These are phyloP conservation scores for Chytriomyces hyalinus DNA, from an alignment of 192 early-diverging fungal species.

Conservation along the genomic window DNA sequence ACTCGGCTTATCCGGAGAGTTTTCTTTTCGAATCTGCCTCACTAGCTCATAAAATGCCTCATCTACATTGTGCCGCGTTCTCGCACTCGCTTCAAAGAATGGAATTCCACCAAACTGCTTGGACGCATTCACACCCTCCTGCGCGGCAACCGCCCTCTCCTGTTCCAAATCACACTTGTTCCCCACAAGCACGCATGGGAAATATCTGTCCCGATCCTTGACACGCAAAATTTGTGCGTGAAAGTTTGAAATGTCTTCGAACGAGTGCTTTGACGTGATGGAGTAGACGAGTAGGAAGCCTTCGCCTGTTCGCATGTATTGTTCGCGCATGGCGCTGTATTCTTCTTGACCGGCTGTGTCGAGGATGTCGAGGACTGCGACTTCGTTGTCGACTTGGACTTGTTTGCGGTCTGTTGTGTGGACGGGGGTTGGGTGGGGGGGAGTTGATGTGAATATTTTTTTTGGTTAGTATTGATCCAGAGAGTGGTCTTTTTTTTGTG, in stretches of 20 bases:
- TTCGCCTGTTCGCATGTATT: constrained; percentile 87
- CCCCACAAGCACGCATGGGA: constrained; percentile 78
- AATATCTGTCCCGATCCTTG: constrained; percentile 73
- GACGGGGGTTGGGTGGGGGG: constrained; percentile 4
- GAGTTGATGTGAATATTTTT: neutral
- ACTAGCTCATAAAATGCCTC: constrained; percentile 88
- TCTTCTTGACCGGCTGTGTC: constrained; percentile 91
- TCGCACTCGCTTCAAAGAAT: constrained; percentile 88
- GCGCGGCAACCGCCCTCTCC: constrained; percentile 59
- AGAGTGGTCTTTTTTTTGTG: no score
- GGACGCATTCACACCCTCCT: constrained; percentile 85
- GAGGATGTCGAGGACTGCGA: constrained; percentile 83
- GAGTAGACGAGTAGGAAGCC: constrained; percentile 85
- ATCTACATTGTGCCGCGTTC: constrained; percentile 87
- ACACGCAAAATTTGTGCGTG: constrained; percentile 76
- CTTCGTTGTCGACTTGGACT: constrained; percentile 76
- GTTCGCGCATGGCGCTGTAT: constrained; percentile 71
- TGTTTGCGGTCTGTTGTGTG: constrained; percentile 80
- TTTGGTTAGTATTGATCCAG: no score
- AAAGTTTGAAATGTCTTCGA: constrained; percentile 76
- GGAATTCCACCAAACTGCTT: constrained; percentile 70
- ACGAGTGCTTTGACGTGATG: constrained; percentile 72
- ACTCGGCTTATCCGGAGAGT: neutral
- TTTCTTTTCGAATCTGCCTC: constrained; percentile 69
- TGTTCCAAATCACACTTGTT: constrained; percentile 87